phyloP scores from a whole-genome alignment of 768 basidiomycete genomes.

The Harrya chromipes region DNA sequence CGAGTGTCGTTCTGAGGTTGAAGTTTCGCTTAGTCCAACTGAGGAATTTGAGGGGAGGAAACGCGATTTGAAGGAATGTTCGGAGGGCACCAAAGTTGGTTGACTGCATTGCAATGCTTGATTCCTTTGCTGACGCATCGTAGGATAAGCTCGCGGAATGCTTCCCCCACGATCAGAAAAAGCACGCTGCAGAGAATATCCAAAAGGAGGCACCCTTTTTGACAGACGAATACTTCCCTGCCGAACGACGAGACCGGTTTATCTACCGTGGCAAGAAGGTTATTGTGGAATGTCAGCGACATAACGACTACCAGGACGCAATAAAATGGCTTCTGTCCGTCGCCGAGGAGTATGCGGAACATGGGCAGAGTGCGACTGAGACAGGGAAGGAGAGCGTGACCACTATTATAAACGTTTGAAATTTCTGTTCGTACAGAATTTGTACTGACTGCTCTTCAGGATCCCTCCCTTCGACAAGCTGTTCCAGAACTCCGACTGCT shows the following conservation, averaged over 20 bases:
- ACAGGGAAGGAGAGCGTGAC: conserved; percentile 30
- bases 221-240: conserved; percentile 82
- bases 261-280: conserved; percentile 94
- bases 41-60: conserved; percentile 39
- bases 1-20: neutral
- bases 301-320: conserved; percentile 83
- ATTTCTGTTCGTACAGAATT: neutral
- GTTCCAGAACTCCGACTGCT: conserved; percentile 69
- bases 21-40: neutral
- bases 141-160: conserved; percentile 48
- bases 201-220: conserved; percentile 67
- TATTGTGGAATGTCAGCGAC: conserved; percentile 89
- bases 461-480: conserved; percentile 55
- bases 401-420: conserved; percentile 12
- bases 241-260: conserved; percentile 88
- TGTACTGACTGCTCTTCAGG: conserved; percentile 32
- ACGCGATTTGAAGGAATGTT: conserved; percentile 29
- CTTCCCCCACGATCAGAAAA: conserved; percentile 68
- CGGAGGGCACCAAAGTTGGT: conserved; percentile 31
- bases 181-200: conserved; percentile 47
- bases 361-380: conserved; percentile 42
- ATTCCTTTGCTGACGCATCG: neutral
- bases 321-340: conserved; percentile 69
- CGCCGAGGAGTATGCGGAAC: conserved; percentile 58
- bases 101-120: neutral